Evolutionary conservation across 352 stramenopile genomes (phyloP), one percentile per base, ranked within the genome.

Genomic region (Blastocystis sp.): DNA sequence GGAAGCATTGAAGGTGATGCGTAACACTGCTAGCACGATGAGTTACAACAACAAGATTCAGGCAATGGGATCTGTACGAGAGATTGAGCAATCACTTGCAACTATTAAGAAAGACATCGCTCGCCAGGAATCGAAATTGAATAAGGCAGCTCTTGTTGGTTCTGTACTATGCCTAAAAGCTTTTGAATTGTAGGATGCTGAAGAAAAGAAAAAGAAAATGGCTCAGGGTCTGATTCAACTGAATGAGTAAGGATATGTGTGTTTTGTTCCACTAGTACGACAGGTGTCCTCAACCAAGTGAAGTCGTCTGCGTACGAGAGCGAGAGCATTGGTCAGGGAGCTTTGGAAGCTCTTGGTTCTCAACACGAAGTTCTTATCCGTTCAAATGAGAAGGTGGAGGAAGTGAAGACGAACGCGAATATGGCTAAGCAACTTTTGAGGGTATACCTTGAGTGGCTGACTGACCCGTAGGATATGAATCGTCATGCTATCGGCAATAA

Each of bases 161-260:
- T 29, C 73, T 69, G 73, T 84, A 84, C n/a, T 15, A 26, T 18
- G 3, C 34, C 50, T 68, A 26, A 2, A 29, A 13, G 34, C 23
- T 54, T 13, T 39, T 68, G 50, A 68, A 43, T 20, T 6, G 15
- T 84, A 84, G 73, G 55, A 84, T 50, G 73, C 55, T 13, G 73
- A 84, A 29, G 73, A 84, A 69, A 84, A 84, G 73, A 84, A 84
- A 43, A 84, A 84, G 53, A 84, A 84, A 45, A 84, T 84, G 73
- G 73, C 73, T 23, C 43, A 84, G 56, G 73, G 73, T 66, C 29
- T 84, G 20, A 84, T 66, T 55, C 53, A 66, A 45, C 73, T 84
- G 5, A 63, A 84, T 11, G 73, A 84, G 73, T 84, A 53, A 20
- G 73, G 23, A 45, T 69, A 7, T 6, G 41, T 13, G 9, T 26